A percentile compares a stretch with the other conserved stretches of the same genome.
Conservation (phyloP, 202 grass and related monocot species). For the Elaeis oleifera region DNA sequence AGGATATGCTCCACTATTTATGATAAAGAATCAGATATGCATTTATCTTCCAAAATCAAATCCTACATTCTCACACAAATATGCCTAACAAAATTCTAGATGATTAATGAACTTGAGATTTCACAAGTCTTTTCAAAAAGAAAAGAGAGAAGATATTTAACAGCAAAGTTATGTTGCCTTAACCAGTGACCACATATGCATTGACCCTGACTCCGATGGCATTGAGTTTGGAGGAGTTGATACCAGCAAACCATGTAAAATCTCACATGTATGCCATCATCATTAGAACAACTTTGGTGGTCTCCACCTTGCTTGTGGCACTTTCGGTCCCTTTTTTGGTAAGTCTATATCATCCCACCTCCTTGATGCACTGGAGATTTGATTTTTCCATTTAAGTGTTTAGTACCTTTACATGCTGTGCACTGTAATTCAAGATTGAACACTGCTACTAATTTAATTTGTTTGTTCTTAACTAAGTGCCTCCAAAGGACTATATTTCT, state of each 20-base stretch:
- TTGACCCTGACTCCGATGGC: slow-evolving; percentile 76
- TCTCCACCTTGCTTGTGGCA: slow-evolving; percentile 8
- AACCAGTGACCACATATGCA: slow-evolving; percentile 71
- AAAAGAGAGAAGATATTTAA: no score
- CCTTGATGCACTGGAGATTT: background rate
- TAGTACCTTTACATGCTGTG: no score
- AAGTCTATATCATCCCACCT: background rate
- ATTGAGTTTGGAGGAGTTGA: slow-evolving; percentile 86
- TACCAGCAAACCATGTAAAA: slow-evolving; percentile 54
- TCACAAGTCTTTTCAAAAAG: no score
- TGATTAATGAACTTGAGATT: no score
- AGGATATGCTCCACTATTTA: no score
- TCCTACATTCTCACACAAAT: no score
- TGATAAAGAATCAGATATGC: no score
- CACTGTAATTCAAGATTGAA: no score
- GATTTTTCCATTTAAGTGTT: no score
- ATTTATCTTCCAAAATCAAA: no score
- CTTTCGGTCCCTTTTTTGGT: slow-evolving; percentile 17
- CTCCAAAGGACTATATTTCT: background rate
- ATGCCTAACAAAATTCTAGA: no score
- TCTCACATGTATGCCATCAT: slow-evolving; percentile 34
- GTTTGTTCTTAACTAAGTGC: background rate
- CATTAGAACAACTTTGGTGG: slow-evolving; percentile 6
- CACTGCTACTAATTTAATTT: background rate
- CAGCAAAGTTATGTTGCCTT: slow-evolving; percentile 28